These are phyloP conservation scores for Flagelloscypha sp. DNA, from an alignment of 768 basidiomycete genomes.

Conservation along the genomic window DNA sequence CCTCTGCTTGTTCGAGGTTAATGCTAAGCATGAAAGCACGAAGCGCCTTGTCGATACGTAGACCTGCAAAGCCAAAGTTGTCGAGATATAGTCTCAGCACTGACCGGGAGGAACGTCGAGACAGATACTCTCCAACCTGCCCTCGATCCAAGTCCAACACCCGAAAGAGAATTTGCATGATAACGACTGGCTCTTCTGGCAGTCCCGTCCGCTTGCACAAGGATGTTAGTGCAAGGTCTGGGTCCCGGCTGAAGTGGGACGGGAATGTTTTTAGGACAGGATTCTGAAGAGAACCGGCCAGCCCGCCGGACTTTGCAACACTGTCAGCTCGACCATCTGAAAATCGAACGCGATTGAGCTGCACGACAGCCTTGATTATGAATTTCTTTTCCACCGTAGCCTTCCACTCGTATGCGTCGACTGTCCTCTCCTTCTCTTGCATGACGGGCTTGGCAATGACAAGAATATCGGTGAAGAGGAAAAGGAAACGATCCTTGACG, in stretches of 20 bases:
- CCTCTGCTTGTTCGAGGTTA: slow-evolving; percentile 39
- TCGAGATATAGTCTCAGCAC: slow-evolving; percentile 82
- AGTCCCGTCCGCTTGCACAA: slow-evolving; percentile 55
- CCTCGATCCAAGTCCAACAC: slow-evolving; percentile 76
- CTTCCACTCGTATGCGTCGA: slow-evolving; percentile 40
- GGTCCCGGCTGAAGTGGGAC: slow-evolving; percentile 69
- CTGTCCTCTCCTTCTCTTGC: slow-evolving; percentile 54
- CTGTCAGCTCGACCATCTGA: slow-evolving; percentile 60
- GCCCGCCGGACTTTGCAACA: slow-evolving; percentile 34
- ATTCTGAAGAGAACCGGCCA: slow-evolving; percentile 38
- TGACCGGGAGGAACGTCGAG: slow-evolving; percentile 60
- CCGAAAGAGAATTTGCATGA: slow-evolving; percentile 76
- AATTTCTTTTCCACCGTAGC: slow-evolving; percentile 70
- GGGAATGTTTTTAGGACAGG: slow-evolving; percentile 67
- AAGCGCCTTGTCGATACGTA: slow-evolving; percentile 83
- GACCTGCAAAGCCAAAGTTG: slow-evolving; percentile 74
- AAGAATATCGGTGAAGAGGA: slow-evolving; percentile 94
- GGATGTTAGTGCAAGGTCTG: slow-evolving; percentile 68
- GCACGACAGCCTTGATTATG: slow-evolving; percentile 83
- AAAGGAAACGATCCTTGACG: slow-evolving; percentile 91
- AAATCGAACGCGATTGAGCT: slow-evolving; percentile 61
- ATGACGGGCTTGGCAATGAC: slow-evolving; percentile 87
- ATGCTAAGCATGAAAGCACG: slow-evolving; percentile 84
- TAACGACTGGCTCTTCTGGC: slow-evolving; percentile 59
- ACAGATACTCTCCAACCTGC: slow-evolving; percentile 78